phyloP scores from a whole-genome alignment of 176 grass and related monocot genomes.

The Bothriochloa decipiens region DNA sequence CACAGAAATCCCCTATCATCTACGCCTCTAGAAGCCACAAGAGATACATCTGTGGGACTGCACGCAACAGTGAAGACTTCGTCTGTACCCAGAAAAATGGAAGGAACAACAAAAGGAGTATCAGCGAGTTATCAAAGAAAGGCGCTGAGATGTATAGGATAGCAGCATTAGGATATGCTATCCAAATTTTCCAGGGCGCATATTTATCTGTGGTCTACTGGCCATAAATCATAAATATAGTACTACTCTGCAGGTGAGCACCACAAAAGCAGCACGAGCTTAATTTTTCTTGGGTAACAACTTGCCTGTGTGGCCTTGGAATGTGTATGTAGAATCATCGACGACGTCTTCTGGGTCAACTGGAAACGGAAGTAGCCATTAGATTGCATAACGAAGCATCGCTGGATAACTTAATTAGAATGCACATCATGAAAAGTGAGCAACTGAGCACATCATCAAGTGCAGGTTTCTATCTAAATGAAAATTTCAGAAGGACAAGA shows the following conservation, averaged over 20 bases:
- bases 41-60: slow-evolving; percentile 71
- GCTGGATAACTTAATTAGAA: slow-evolving; percentile 2
- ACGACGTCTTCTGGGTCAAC: slow-evolving; percentile 32
- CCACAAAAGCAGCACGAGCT: not conserved
- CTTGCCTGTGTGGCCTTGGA: slow-evolving; percentile 60
- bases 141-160: slow-evolving; percentile 4
- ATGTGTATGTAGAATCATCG: slow-evolving; percentile 50
- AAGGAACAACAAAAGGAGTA: slow-evolving; percentile 28
- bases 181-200: not conserved
- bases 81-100: slow-evolving; percentile 45
- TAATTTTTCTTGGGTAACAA: not conserved
- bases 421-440: not conserved
- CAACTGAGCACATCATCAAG: slow-evolving; percentile 1
- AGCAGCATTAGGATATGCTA: not conserved
- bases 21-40: slow-evolving; percentile 86
- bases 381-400: not conserved
- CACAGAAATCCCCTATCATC: slow-evolving; percentile 93
- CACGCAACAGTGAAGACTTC: slow-evolving; percentile 77
- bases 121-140: slow-evolving; percentile 4
- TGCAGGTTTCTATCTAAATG: slow-evolving; percentile 3
- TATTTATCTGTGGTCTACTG: not conserved
- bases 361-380: slow-evolving; percentile 14
- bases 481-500: slow-evolving; percentile 10
- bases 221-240: not conserved
- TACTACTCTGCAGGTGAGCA: not conserved